A percentile compares a stretch with the other conserved stretches of the same genome.
phyloP scores from a whole-genome alignment of 192 early-diverging fungal species.

The Umbelopsis sp. region DNA sequence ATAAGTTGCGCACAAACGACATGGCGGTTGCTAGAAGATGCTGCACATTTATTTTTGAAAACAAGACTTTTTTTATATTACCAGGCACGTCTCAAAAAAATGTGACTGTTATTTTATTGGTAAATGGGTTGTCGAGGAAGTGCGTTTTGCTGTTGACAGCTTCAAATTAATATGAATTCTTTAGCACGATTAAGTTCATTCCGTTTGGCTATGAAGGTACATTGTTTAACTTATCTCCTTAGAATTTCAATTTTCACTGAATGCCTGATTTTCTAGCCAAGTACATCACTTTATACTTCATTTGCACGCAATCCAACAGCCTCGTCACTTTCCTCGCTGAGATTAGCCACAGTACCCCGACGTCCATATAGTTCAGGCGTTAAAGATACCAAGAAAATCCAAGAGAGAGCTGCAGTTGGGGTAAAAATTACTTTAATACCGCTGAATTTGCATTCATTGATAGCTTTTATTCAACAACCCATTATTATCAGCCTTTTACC shows the following conservation, averaged over 20 bases:
- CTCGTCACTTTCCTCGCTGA: neutral
- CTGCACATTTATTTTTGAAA: slow-evolving; percentile 1
- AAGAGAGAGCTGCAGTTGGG: slow-evolving; percentile 1
- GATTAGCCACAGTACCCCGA: slow-evolving; percentile 5
- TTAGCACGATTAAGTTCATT: neutral
- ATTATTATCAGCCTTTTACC: slow-evolving; percentile 36
- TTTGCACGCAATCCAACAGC: neutral
- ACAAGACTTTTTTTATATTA: neutral
- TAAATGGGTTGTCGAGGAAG: neutral
- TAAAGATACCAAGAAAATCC: neutral
- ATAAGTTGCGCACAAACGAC: slow-evolving; percentile 35
- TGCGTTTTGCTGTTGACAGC: neutral
- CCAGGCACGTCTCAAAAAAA: neutral
- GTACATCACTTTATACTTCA: neutral
- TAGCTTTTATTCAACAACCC: neutral
- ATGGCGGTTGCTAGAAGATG: slow-evolving; percentile 14
- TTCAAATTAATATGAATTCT: neutral
- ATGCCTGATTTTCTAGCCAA: neutral
- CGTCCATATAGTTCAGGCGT: slow-evolving; percentile 1
- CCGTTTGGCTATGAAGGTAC: neutral
- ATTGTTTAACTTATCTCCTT: neutral
- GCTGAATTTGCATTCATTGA: neutral
- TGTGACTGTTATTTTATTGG: neutral
- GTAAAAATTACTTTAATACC: neutral
- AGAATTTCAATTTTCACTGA: neutral